phyloP scores from a whole-genome alignment of 2,329 filamentous ascomycete genomes.

The Aureobasidium namibiae region DNA sequence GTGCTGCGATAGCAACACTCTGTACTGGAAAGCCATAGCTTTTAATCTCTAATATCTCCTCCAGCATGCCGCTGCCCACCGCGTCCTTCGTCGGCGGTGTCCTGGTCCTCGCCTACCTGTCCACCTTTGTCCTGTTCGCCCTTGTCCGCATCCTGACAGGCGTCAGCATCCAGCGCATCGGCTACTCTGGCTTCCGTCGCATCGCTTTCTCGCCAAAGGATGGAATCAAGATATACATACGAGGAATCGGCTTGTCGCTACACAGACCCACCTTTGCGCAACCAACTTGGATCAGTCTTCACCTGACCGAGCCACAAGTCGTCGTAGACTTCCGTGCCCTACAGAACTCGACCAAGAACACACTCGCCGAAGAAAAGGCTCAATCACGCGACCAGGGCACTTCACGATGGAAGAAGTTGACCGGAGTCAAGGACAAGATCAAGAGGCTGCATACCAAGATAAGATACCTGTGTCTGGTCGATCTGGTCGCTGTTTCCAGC shows the following conservation, averaged over 20 bases:
- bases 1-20: not conserved
- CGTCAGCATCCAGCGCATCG: conserved; percentile 89
- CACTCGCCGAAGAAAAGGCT: conserved; percentile 13
- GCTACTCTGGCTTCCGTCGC: conserved; percentile 83
- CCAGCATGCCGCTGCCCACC: conserved; percentile 37
- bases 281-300: conserved; percentile 90
- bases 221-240: conserved; percentile 81
- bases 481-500: conserved; percentile 69
- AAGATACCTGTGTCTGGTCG: conserved; percentile 80
- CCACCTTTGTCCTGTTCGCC: conserved; percentile 88
- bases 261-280: conserved; percentile 95
- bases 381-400: conserved; percentile 16
- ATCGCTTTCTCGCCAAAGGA: conserved; percentile 84
- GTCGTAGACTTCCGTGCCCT: conserved; percentile 69
- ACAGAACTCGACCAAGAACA: conserved; percentile 25
- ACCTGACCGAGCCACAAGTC: conserved; percentile 75
- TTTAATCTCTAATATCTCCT: not conserved
- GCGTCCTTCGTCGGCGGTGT: conserved; percentile 74
- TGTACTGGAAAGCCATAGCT: not conserved
- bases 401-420: conserved; percentile 68
- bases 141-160: conserved; percentile 87
- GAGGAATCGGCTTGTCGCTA: conserved; percentile 76
- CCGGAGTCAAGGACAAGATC: conserved; percentile 70
- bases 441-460: conserved; percentile 82
- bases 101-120: conserved; percentile 77